phyloP scores from a whole-genome alignment of 2,329 filamentous ascomycete genomes.

The Fusarium chaquense region DNA sequence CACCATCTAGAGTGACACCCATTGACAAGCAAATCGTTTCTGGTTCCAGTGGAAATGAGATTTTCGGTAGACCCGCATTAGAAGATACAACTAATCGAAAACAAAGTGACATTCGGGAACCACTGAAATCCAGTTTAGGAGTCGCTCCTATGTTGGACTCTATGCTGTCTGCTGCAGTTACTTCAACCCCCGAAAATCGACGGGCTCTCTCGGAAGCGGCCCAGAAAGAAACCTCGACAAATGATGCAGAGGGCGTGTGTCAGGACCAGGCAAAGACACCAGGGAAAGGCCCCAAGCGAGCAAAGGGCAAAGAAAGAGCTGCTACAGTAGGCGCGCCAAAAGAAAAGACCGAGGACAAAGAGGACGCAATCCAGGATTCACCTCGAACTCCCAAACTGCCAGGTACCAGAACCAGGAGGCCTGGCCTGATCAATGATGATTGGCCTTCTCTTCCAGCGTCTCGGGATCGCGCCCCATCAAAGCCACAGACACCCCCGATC shows the following conservation, averaged over 20 bases:
- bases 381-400: conserved; percentile 30
- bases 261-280: conserved; percentile 22
- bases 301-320: conserved; percentile 34
- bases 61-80: background rate
- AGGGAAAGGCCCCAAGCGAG: conserved; percentile 28
- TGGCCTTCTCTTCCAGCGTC: conserved; percentile 47
- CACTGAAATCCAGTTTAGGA: background rate
- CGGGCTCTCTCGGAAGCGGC: conserved; percentile 10
- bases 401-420: conserved; percentile 22
- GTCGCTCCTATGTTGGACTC: background rate
- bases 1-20: conserved; percentile 28
- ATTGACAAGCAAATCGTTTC: background rate
- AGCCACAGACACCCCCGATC: conserved; percentile 36
- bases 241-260: background rate
- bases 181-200: background rate
- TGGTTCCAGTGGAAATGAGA: background rate
- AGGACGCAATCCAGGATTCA: conserved; percentile 7
- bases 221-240: background rate
- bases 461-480: conserved; percentile 44
- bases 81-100: background rate
- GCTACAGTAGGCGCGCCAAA: conserved; percentile 7
- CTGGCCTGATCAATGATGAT: conserved; percentile 40
- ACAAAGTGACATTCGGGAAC: background rate
- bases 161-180: background rate
- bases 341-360: conserved; percentile 16